Conservation (phyloP, 148 eudicot species). For the Diospyros kaki region DNA sequence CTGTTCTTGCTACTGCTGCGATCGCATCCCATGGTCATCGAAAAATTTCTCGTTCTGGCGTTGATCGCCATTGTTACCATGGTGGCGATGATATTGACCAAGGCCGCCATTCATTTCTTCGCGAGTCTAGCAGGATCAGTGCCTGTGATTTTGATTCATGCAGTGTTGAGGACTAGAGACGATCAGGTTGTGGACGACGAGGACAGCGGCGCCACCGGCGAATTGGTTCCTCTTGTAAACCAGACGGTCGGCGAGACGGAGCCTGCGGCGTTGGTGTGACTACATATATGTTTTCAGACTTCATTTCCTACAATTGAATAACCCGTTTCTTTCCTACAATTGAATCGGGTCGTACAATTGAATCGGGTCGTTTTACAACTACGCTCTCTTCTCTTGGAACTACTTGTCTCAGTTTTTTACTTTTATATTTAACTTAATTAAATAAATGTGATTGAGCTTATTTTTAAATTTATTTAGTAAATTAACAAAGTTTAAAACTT, state of each 20-base stretch:
- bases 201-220: background rate
- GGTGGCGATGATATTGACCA: constrained; percentile 28
- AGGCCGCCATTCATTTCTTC: constrained; percentile 33
- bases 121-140: constrained; percentile 23
- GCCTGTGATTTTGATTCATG: constrained; percentile 32
- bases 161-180: constrained; percentile 20
- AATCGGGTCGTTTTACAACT: too few relatives aligned
- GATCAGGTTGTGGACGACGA: constrained; percentile 2
- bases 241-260: background rate
- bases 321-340: too few relatives aligned
- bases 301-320: too few relatives aligned
- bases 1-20: constrained; percentile 22
- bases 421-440: too few relatives aligned
- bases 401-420: too few relatives aligned
- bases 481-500: too few relatives aligned
- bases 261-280: too few relatives aligned
- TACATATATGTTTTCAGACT: too few relatives aligned
- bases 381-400: too few relatives aligned
- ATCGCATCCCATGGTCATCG: constrained; percentile 30
- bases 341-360: too few relatives aligned
- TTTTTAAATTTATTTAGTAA: too few relatives aligned
- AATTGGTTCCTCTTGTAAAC: background rate
- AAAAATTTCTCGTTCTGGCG: constrained; percentile 21
- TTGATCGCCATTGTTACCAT: constrained; percentile 14
- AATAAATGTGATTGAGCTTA: too few relatives aligned